Evolutionary conservation across 192 early-diverging fungal species (phyloP).

Genomic region (Gonapodya sp.): DNA sequence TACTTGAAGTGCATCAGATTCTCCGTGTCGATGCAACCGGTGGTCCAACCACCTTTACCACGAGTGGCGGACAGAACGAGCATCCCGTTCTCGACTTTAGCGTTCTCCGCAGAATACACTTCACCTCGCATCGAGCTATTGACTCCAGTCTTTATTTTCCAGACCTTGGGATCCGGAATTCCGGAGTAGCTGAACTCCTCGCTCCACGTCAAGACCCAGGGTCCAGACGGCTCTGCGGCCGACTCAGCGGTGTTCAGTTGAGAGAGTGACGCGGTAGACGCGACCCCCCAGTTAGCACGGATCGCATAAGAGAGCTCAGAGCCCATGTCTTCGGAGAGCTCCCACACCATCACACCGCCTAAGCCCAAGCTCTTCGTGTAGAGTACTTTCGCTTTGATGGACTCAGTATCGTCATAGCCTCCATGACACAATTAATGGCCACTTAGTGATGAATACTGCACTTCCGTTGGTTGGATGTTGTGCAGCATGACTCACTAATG

Average conservation of each 20-base stretch:
- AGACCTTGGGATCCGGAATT: background rate
- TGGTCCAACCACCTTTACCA: background rate
- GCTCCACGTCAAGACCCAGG: background rate
- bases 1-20: background rate
- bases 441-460: background rate
- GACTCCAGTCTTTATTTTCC: background rate
- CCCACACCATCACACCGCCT: constrained; percentile 15
- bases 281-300: background rate
- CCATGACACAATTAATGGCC: background rate
- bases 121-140: background rate
- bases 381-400: background rate
- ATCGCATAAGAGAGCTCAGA: constrained; percentile 4
- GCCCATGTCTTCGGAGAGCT: constrained; percentile 11
- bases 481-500: background rate
- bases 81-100: background rate
- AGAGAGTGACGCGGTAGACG: background rate
- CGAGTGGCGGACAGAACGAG: background rate
- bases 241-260: background rate
- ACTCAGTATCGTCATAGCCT: constrained; percentile 9
- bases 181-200: background rate
- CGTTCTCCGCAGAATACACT: background rate
- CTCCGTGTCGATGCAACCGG: background rate
- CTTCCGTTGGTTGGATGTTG: too few species aligned
- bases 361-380: background rate
- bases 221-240: background rate